phyloP scores from a whole-genome alignment of 257 asterid species.

The Verbascum thapsus region DNA sequence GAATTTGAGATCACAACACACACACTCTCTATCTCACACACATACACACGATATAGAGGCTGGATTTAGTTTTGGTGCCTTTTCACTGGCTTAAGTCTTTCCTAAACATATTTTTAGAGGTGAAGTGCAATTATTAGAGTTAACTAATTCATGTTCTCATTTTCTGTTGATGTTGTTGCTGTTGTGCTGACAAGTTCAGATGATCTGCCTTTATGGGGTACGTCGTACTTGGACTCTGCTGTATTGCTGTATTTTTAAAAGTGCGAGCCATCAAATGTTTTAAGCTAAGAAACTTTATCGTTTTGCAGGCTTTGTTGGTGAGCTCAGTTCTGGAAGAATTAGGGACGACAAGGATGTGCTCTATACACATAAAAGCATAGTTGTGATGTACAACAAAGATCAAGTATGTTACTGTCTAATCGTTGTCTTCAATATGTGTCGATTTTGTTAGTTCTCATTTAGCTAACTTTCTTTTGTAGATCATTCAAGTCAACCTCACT shows the following conservation, averaged over 20 bases:
- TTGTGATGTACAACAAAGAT: constrained; percentile 53
- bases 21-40: neutral
- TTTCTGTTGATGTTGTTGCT: constrained; percentile 18
- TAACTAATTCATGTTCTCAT: constrained; percentile 28
- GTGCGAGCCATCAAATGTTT: neutral
- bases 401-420: constrained; percentile 41
- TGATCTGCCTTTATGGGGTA: constrained; percentile 74
- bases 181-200: constrained; percentile 45
- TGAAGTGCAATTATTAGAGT: neutral
- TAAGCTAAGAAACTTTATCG: neutral
- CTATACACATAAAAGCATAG: constrained; percentile 53
- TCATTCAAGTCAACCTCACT: constrained; percentile 64
- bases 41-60: neutral
- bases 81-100: neutral
- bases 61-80: neutral
- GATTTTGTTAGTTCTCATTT: constrained; percentile 9
- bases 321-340: constrained; percentile 50
- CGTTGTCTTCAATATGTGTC: neutral
- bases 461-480: constrained; percentile 36
- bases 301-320: constrained; percentile 54
- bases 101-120: constrained; percentile 3
- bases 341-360: constrained; percentile 53
- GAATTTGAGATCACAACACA: neutral
- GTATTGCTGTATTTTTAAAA: neutral
- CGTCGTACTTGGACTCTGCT: constrained; percentile 16